A percentile compares a stretch with the other conserved stretches of the same genome.
Evolutionary conservation across 2,329 filamentous ascomycete genomes (phyloP).

Genomic region (Hypocrella siamensis): DNA sequence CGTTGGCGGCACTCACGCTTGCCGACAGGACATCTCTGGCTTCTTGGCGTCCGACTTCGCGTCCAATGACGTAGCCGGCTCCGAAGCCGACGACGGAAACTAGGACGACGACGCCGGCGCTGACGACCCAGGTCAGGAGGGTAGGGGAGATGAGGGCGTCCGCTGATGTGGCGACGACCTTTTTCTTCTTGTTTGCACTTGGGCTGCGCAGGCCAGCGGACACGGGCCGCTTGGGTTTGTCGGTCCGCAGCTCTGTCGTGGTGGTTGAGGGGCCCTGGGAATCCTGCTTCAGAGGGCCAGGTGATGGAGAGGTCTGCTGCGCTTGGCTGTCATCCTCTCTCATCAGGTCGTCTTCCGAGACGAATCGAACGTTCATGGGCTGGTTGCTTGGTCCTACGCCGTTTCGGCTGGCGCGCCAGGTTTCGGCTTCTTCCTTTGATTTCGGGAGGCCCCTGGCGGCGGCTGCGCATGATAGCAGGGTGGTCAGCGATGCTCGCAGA

Average conservation of each 20-base stretch:
- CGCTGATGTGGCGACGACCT: constrained; percentile 20
- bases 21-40: constrained; percentile 34
- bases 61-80: constrained; percentile 51
- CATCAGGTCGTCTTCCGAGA: constrained; percentile 45
- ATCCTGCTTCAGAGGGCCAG: constrained; percentile 10
- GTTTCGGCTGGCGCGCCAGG: constrained; percentile 15
- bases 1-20: constrained; percentile 25
- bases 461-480: constrained; percentile 83
- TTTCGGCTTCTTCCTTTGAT: constrained; percentile 29
- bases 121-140: constrained; percentile 47
- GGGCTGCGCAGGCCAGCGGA: constrained; percentile 22
- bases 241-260: constrained; percentile 11
- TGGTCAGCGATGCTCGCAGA: constrained; percentile 82
- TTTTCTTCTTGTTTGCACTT: constrained; percentile 45
- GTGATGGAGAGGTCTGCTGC: constrained; percentile 7
- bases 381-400: constrained; percentile 31
- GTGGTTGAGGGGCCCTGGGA: constrained; percentile 16
- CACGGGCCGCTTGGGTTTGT: constrained; percentile 35
- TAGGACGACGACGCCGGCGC: constrained; percentile 51
- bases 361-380: constrained; percentile 41
- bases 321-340: constrained; percentile 12
- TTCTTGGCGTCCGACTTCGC: constrained; percentile 50
- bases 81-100: constrained; percentile 55
- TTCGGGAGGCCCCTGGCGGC: constrained; percentile 75
- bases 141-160: constrained; percentile 39